phyloP scores from a whole-genome alignment of 2,329 filamentous ascomycete genomes.

The Colletotrichum tropicale region DNA sequence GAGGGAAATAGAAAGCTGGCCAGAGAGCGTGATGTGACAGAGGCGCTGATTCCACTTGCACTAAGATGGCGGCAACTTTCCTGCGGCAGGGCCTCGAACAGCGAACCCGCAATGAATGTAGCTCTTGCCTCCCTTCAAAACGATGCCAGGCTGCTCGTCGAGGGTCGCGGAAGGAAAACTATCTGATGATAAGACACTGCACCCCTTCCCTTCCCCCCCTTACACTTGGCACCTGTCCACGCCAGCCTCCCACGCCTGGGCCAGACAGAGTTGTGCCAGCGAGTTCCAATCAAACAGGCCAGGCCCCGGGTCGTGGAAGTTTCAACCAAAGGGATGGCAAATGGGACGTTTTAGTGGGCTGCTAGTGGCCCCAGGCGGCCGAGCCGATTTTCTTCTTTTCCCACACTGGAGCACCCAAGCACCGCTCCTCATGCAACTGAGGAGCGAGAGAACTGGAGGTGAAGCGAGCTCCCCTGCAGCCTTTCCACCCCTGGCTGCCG shows the following conservation, averaged over 20 bases:
- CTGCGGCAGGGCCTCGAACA: background rate
- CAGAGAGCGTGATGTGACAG: background rate
- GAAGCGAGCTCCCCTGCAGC: background rate
- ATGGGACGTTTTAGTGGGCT: conserved; percentile 1
- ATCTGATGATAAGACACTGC: conserved; percentile 2
- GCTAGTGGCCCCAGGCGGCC: background rate
- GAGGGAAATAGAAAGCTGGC: background rate
- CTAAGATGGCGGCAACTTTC: background rate
- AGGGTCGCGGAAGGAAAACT: background rate
- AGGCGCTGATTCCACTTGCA: background rate
- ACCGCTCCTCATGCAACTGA: background rate
- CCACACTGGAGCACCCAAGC: background rate
- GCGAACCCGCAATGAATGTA: background rate
- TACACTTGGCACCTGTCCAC: conserved; percentile 1
- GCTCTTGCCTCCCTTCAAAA: background rate
- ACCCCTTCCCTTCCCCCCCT: background rate
- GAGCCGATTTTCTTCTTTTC: background rate
- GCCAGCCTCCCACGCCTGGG: background rate
- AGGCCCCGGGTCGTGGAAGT: background rate
- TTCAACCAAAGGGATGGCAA: background rate
- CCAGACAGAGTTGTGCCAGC: background rate
- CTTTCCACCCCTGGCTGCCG: background rate
- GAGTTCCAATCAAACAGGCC: background rate
- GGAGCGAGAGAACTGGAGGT: background rate
- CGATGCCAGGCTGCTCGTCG: background rate